Conservation (phyloP, 1,284 basidiomycete genomes). For the Athelia psychrophila region DNA sequence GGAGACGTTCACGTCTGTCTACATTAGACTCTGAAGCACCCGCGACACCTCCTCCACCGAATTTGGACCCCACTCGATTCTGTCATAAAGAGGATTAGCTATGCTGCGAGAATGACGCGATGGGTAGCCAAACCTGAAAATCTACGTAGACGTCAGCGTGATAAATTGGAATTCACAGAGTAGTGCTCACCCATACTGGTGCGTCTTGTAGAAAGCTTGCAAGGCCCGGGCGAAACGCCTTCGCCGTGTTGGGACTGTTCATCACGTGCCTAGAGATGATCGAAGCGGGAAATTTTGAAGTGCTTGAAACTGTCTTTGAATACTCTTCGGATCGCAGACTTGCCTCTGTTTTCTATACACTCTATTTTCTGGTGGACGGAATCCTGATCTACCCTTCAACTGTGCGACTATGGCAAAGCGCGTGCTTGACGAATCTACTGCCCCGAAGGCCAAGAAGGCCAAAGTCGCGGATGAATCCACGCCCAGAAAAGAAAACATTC, state of each 20-base stretch:
- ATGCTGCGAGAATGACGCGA: background rate
- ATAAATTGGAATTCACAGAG: background rate
- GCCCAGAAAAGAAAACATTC: constrained; percentile 24
- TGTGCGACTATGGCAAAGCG: constrained; percentile 48
- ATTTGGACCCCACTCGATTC: constrained; percentile 95
- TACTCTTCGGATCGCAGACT: too few relatives aligned
- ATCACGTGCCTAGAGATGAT: background rate
- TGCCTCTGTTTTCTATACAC: too few relatives aligned
- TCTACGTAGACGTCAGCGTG: constrained; percentile 27
- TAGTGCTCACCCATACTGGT: constrained; percentile 33
- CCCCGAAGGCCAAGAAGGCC: constrained; percentile 56
- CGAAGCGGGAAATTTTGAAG: background rate
- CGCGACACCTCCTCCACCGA: constrained; percentile 92
- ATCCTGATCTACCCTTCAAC: too few relatives aligned
- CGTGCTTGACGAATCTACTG: constrained; percentile 48
- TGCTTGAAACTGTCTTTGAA: too few relatives aligned
- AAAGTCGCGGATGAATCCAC: constrained; percentile 30
- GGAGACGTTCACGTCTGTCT: constrained; percentile 90
- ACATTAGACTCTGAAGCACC: constrained; percentile 93
- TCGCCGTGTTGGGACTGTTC: background rate
- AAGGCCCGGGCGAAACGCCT: too few relatives aligned
- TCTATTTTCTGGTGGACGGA: too few relatives aligned
- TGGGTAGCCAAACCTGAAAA: constrained; percentile 36
- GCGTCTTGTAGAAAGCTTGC: background rate
- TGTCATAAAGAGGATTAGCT: constrained; percentile 23